phyloP scores from a whole-genome alignment of 495 filamentous ascomycete genomes.

The Schizothecium vesticola region DNA sequence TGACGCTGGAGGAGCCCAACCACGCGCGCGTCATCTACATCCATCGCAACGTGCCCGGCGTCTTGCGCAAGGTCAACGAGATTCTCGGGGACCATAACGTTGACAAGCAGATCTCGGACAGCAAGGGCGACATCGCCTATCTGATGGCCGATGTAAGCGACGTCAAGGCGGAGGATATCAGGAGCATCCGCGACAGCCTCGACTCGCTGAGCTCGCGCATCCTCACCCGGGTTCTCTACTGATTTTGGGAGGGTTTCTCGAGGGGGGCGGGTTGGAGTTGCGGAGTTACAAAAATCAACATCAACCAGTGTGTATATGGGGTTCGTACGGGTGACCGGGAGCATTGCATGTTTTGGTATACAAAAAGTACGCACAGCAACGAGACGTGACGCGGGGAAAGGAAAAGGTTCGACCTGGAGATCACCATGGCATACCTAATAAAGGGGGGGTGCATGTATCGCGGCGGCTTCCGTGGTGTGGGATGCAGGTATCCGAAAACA shows the following conservation, averaged over 20 bases:
- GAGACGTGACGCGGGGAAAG: no score
- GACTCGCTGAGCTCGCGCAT: constrained; percentile 80
- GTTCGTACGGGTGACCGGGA: background rate
- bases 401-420: no score
- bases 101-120: constrained; percentile 96
- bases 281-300: constrained; percentile 19
- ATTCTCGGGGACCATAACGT: constrained; percentile 94
- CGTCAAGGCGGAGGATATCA: constrained; percentile 73
- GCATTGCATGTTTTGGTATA: background rate
- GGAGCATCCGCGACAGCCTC: constrained; percentile 74
- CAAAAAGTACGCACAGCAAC: background rate
- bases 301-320: background rate
- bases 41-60: constrained; percentile 91
- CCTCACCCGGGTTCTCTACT: constrained; percentile 84
- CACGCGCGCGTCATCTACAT: constrained; percentile 92
- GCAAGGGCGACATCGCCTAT: constrained; percentile 89
- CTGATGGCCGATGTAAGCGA: constrained; percentile 96
- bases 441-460: background rate
- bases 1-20: constrained; percentile 82
- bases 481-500: background rate
- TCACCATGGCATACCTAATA: no score
- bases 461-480: background rate
- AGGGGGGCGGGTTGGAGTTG: constrained; percentile 11
- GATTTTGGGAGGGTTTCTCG: constrained; percentile 14
- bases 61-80: constrained; percentile 87